Evolutionary conservation across 2,329 filamentous ascomycete genomes (phyloP).

Genomic region (Cladophialophora exuberans): DNA sequence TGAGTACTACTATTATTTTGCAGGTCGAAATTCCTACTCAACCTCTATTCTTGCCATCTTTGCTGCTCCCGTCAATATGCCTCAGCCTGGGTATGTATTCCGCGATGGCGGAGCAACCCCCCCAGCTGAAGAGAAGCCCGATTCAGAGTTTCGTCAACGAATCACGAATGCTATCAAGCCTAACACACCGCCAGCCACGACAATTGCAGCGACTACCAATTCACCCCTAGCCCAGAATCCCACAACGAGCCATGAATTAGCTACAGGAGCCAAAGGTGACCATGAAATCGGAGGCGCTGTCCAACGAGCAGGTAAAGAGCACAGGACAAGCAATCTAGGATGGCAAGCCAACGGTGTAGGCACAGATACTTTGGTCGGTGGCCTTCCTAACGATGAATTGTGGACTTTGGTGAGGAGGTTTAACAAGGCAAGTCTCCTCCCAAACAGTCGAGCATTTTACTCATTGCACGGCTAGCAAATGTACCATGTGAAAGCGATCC

Average conservation of each 20-base stretch:
- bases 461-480: constrained; percentile 56
- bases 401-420: constrained; percentile 74
- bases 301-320: constrained; percentile 52
- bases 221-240: constrained; percentile 36
- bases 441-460: constrained; percentile 5
- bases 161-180: constrained; percentile 25
- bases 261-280: constrained; percentile 45
- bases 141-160: constrained; percentile 29
- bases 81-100: constrained; percentile 39
- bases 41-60: background rate
- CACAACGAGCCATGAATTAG: constrained; percentile 50
- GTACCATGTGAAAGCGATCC: constrained; percentile 71
- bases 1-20: too few relatives aligned
- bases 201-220: constrained; percentile 22
- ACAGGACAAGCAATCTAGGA: constrained; percentile 68
- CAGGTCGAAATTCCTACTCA: too few relatives aligned
- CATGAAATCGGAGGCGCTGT: constrained; percentile 51
- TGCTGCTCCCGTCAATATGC: constrained; percentile 31
- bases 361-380: constrained; percentile 67
- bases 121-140: constrained; percentile 26
- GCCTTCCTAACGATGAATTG: constrained; percentile 71
- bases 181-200: too few relatives aligned
- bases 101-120: constrained; percentile 38
- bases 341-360: constrained; percentile 59
- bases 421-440: constrained; percentile 61